Conservation (phyloP, 2,329 filamentous ascomycete genomes). For the Coniochaeta prunicola region DNA sequence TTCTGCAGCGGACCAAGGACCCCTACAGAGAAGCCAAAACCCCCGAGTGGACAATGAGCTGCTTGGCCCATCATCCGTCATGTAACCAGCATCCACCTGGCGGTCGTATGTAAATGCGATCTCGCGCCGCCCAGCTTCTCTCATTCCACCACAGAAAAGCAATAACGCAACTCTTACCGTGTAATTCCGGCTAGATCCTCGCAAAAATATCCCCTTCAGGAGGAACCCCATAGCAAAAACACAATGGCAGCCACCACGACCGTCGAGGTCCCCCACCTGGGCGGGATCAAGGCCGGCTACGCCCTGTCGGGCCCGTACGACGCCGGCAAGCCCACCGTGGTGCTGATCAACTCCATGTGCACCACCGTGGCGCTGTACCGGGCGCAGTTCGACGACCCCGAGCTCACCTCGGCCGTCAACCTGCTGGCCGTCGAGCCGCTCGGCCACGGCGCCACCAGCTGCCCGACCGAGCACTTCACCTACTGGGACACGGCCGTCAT, state of each 20-base stretch:
- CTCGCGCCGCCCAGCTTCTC: not conserved
- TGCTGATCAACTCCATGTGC: slow-evolving; percentile 46
- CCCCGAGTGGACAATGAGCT: not conserved
- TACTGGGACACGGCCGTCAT: slow-evolving; percentile 49
- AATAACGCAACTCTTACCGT: not conserved
- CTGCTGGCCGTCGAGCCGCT: slow-evolving; percentile 45
- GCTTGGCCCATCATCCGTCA: not conserved
- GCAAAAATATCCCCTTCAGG: not conserved
- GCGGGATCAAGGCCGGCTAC: slow-evolving; percentile 38
- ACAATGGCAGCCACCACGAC: slow-evolving; percentile 31
- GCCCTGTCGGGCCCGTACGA: slow-evolving; percentile 27
- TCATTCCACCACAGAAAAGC: not conserved
- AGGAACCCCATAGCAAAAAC: too few species aligned
- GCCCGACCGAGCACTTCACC: slow-evolving; percentile 38
- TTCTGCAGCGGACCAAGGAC: not conserved
- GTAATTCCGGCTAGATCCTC: not conserved
- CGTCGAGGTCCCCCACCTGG: slow-evolving; percentile 38
- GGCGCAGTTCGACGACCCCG: slow-evolving; percentile 31
- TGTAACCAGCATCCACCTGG: not conserved
- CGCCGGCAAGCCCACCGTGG: slow-evolving; percentile 39
- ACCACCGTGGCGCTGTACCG: slow-evolving; percentile 39
- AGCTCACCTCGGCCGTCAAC: slow-evolving; percentile 34
- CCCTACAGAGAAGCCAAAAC: not conserved
- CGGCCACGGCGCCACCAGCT: slow-evolving; percentile 40
- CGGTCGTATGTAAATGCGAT: not conserved